Evolutionary conservation across 257 asterid species (phyloP).

Genomic region (Primulina huaijiensis): DNA sequence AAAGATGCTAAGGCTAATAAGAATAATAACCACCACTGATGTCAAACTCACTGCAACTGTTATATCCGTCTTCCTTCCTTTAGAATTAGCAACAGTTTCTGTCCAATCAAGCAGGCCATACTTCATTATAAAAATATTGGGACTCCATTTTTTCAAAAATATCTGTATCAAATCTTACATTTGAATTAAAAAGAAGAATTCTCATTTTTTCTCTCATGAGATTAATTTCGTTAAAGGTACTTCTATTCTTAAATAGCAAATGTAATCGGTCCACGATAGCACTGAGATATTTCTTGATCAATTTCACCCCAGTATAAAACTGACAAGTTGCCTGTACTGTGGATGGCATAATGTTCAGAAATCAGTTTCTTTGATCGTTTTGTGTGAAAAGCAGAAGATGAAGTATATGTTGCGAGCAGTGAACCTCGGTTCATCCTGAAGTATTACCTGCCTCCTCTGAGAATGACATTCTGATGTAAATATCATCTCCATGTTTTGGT

Average conservation of each 20-base stretch:
- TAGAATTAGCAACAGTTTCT: background rate
- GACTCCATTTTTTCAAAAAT: background rate
- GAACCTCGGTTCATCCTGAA: background rate
- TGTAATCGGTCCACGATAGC: background rate
- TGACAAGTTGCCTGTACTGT: too few relatives aligned
- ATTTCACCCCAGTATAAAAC: too few relatives aligned
- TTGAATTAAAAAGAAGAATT: too few relatives aligned
- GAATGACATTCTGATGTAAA: constrained; percentile 26
- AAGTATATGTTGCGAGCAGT: background rate
- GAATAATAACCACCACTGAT: background rate
- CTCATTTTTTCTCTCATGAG: background rate
- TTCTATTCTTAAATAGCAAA: background rate
- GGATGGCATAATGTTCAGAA: too few relatives aligned
- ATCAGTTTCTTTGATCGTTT: too few relatives aligned
- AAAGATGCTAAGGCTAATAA: constrained; percentile 4
- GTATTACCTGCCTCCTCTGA: constrained; percentile 25
- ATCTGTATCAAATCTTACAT: background rate
- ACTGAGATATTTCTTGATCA: background rate
- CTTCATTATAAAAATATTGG: background rate
- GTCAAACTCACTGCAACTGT: background rate
- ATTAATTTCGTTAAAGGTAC: background rate
- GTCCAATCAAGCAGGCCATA: background rate
- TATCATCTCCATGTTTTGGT: constrained; percentile 1
- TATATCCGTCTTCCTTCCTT: background rate
- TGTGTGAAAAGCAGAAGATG: background rate